phyloP scores from a whole-genome alignment of 2,329 filamentous ascomycete genomes.

The Talaromyces sp. region DNA sequence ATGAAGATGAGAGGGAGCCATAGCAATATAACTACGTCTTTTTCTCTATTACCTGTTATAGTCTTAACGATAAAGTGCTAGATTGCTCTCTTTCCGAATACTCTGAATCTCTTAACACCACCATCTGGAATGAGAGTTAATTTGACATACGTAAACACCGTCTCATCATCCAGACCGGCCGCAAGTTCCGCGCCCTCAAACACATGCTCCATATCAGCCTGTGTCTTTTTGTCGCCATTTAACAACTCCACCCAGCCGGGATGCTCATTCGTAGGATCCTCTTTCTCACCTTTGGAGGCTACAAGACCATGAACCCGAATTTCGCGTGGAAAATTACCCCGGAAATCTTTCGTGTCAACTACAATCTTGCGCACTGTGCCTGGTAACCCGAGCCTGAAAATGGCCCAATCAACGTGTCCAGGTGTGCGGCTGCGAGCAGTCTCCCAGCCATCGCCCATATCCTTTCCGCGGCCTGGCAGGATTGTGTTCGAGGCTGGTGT shows the following conservation, averaged over 20 bases:
- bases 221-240: constrained; percentile 35
- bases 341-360: constrained; percentile 46
- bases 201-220: constrained; percentile 42
- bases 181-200: constrained; percentile 48
- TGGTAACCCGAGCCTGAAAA: constrained; percentile 39
- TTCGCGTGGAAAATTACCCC: constrained; percentile 44
- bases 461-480: constrained; percentile 42
- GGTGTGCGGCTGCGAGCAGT: constrained; percentile 38
- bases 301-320: constrained; percentile 40
- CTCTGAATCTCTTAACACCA: constrained; percentile 80
- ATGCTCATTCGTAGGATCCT: constrained; percentile 34
- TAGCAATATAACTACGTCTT: background rate
- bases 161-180: constrained; percentile 63
- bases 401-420: constrained; percentile 44
- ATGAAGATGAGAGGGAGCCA: background rate
- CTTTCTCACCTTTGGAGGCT: constrained; percentile 16
- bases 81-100: constrained; percentile 60
- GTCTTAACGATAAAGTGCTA: background rate
- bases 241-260: constrained; percentile 38
- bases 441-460: constrained; percentile 48
- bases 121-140: constrained; percentile 91
- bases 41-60: background rate
- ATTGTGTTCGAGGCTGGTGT: constrained; percentile 41
- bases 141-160: constrained; percentile 76
- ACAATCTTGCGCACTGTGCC: constrained; percentile 39